Evolutionary conservation across 768 basidiomycete species (phyloP), one percentile per base, ranked within the genome.

Genomic region (Phaeotremella skinneri): DNA sequence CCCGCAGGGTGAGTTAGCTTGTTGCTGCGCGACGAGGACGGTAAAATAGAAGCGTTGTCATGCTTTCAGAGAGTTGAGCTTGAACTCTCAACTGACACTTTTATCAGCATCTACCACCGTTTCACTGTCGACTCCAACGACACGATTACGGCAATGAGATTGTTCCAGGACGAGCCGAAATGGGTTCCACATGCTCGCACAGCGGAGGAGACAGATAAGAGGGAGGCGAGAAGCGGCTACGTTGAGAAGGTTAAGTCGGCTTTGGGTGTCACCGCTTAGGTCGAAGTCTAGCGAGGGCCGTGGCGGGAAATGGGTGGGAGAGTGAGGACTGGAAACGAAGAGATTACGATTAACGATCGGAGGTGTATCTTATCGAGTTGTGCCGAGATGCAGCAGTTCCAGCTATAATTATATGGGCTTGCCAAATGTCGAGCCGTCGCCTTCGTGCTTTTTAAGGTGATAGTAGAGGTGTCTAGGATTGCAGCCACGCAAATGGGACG

Each of bases 91-190:
- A 5, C 39, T 17, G 20, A 11, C 11, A 26, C 9, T 17, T 23
- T 26, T 9, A 0, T 16, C 41, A 72, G 74, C 0, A 91, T 93
- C 67, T 96, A 92, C 76, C 93, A 97, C 78, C 87, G 92, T 39
- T 97, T 96, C 80, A 93, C 90, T 0, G 84, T 96, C 16, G 91
- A 94, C 72, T 82, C 84, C 62, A 78, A 71, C 50, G 84, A 96
- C 76, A 79, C 79, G 31, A 85, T 92, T 78, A 84, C 85, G 66
- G 87, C 87, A 0, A 80, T 91, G 75, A 82, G 91, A 6, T 80
- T 96, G 52, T 96, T 93, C 84, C 73, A 93, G 89, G 90, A 93
- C 58, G 90, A 91, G 68, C 91, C 90, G 14, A 92, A 90, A 75
- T 96, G 92, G 91, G 80, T 83, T 0, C 88, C 91, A 0, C 79